Base-by-base conservation (phyloP, 139 green algal genomes). In the Pleodorina starrii region DNA sequence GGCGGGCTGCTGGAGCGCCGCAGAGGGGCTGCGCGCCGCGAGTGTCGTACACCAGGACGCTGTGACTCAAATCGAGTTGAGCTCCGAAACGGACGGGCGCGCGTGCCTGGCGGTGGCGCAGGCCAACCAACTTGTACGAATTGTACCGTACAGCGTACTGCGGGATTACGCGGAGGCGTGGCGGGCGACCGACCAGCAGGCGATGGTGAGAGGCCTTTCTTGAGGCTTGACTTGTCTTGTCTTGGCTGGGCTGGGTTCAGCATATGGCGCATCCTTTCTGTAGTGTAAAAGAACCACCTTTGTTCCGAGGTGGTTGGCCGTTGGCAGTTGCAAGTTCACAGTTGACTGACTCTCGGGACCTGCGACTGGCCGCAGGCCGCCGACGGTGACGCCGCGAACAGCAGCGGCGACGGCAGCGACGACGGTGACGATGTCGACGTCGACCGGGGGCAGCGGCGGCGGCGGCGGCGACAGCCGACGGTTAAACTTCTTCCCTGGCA, bases 81-180 rank as follows among this genome's bases (percentile, higher is more conserved):
- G 60, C 43, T 1, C n/a, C 5, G 38, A 46, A 7, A 38, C 6
- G 42, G 43, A 35, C 42, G 60, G 27, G 14, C 12, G 1, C 42
- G 32, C 14, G 40, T 63, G 38, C 9, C 80, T 87, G n/a, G 80
- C 80, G 3, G 80, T 66, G 2, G 80, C 43, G 10, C 80, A 87
- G 80, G 80, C 80, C 40, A 87, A 77, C 60, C 80, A 87, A 48
- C 79, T 42, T 10, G 29, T 86, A 27, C 79, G 78, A 35, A 73
- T 86, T 6, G 79, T 86, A 40, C 57, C 79, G 25, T 86, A 75
- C 57, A 48, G n/a, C 7, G 40, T 59, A 29, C 14, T 87, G 40
- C 27, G 42, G 27, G 42, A 46, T 19, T 36, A 14, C 10, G 78
- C 78, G 38, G 78, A 85, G 54, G 35, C 50, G 35, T 29, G 48